Base-by-base conservation (phyloP, 495 filamentous ascomycete species). In the Viridothelium virens region DNA sequence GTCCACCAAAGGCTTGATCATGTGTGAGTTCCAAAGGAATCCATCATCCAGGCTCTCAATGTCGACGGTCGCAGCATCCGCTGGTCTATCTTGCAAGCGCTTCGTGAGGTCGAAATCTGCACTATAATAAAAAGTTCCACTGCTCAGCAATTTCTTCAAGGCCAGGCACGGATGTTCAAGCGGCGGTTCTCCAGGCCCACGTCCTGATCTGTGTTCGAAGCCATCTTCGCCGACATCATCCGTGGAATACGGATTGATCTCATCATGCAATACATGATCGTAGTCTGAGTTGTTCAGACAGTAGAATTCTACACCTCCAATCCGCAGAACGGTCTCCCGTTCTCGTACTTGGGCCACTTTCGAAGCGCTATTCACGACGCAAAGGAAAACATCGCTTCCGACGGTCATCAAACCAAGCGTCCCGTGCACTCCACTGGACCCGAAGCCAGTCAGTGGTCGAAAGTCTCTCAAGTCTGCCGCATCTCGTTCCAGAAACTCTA, bases 71-170 rank as follows among this genome's bases (percentile, higher is more conserved):
- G 68, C 70, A 14, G 66, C 69, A 65, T 76, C 74, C 2, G 71
- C 62, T 14, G 74, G 63, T 89, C 93, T 88, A 70, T 96, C 88
- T 77, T 98, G 94, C 69, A 97, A 79, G 68, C 94, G 84, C 75
- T 93, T 93, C 34, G 94, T 97, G 31, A 98, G 83, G 75, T 97
- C 92, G 74, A 98, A 98, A 77, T 97, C 90, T 38, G 91, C 87
- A 71, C 93, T 97, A 76, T 96, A 98, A 75, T 97, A 97, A 73
- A 98, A 98, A 12, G 88, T 96, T n/a, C 95, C 92, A 77, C 94
- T 90, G 68, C 90, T 86, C 31, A 98, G 80, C 10, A 98, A 82
- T 80, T 96, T 97, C 73, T 92, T 92, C 62, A 98, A 71, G 47
- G 92, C 90, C 63, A 89, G 74, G 72, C 91, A 97, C 33, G 94